Evolutionary conservation across 345 rosid genomes (phyloP), one percentile per base, ranked within the genome.

Genomic region (Pistacia integerrima): DNA sequence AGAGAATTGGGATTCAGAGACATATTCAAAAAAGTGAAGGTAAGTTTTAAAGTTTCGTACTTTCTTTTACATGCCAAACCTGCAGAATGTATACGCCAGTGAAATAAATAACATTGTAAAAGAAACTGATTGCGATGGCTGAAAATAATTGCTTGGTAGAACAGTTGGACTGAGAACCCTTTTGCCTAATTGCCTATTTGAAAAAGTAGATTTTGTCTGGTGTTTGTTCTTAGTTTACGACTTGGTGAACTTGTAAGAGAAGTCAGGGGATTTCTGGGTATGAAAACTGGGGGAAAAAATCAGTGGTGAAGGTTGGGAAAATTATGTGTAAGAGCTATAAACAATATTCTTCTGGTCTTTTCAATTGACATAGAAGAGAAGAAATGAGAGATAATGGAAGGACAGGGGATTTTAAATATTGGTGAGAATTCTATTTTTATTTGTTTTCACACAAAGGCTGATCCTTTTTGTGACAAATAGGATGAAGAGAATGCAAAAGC

Each of bases 401-500:
- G 69, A 30, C 8, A 28, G 72, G 52, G 73, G 28, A 58, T 62
- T 36, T 41, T 17, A 58, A 36, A 11, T 67, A 64, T 64, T 64
- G 68, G 36, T 35, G 18, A 18, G 62, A 58, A 11, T 66, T 17
- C n/a, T 49, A 17, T 28, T 20, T 41, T 51, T 33, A 17, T 68
- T 62, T 44, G 3, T 63, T 80, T 73, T 10, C 36, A 59, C 11
- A 61, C 58, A 64, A 20, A 35, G 5, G 8, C 5, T n/a, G 17
- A 38, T 74, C 13, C 36, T 74, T 78, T 48, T 28, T 28, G 25
- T 28, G 73, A 60, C 36, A 61, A 41, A 79, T 73, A 97, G 99
- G 97, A 92, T 75, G 99, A 97, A 76, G 99, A 97, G 90, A 97
- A 97, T 89, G 92, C 92, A 22, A 94, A 94, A 86, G 99, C 99